Conservation (phyloP, 305 asterid species). For the Stenogyne calaminthoides region DNA sequence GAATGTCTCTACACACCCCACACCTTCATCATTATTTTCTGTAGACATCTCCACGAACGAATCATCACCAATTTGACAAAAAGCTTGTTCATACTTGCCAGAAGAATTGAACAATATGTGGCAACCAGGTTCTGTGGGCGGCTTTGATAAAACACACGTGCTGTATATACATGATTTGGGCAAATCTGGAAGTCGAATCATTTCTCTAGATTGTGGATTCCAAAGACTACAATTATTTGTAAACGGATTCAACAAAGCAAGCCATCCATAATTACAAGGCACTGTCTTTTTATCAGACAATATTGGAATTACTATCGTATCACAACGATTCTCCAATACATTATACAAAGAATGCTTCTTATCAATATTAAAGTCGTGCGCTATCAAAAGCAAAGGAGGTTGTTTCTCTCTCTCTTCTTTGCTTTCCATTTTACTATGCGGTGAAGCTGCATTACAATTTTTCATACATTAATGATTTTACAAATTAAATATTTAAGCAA, state of each 20-base stretch:
- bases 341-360: not conserved
- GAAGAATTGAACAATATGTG: not conserved
- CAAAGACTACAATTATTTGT: not conserved
- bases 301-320: not conserved
- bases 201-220: constrained; percentile 19
- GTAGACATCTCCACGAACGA: not conserved
- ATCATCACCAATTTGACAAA: constrained; percentile 18
- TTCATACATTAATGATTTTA: no score
- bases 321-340: not conserved
- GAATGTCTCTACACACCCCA: not conserved
- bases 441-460: no score
- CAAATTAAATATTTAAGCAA: no score
- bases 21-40: not conserved
- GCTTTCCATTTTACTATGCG: no score
- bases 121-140: constrained; percentile 13
- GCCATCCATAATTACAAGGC: constrained; percentile 19
- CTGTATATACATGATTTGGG: not conserved
- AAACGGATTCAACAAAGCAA: not conserved
- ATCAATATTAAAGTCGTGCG: not conserved
- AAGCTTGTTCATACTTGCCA: not conserved
- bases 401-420: not conserved
- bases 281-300: not conserved
- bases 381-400: constrained; percentile 18
- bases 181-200: constrained; percentile 1
- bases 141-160: constrained; percentile 15